These are phyloP conservation scores for Penicillium cosmopolitanum DNA, from an alignment of 495 filamentous ascomycete species.

Conservation along the genomic window DNA sequence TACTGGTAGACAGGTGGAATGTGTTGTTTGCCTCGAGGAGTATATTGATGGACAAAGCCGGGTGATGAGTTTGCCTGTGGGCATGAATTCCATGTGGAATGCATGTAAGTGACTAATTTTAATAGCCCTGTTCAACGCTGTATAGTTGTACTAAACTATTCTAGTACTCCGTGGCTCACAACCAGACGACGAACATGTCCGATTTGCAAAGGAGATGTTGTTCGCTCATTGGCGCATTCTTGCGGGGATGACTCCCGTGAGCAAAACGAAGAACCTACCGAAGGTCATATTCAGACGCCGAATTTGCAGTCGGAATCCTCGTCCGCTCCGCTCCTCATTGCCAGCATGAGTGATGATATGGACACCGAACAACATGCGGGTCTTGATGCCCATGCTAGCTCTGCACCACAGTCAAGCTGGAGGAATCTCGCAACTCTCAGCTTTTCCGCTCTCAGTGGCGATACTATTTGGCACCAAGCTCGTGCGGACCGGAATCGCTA, in stretches of 20 bases:
- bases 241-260: constrained; percentile 53
- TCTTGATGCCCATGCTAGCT: constrained; percentile 42
- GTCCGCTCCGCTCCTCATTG: constrained; percentile 52
- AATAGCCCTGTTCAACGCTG: background rate
- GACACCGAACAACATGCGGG: constrained; percentile 49
- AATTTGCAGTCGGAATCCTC: constrained; percentile 41
- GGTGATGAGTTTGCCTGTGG: constrained; percentile 98
- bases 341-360: constrained; percentile 33
- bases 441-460: constrained; percentile 54
- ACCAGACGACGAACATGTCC: constrained; percentile 94
- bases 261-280: constrained; percentile 47
- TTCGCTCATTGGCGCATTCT: constrained; percentile 59
- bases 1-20: constrained; percentile 86
- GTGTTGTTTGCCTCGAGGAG: constrained; percentile 97
- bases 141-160: constrained; percentile 14
- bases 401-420: constrained; percentile 44
- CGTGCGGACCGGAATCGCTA: constrained; percentile 49
- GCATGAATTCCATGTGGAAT: constrained; percentile 96
- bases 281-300: constrained; percentile 30
- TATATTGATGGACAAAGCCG: constrained; percentile 92
- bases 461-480: constrained; percentile 54
- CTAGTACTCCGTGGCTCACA: constrained; percentile 95
- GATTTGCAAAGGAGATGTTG: constrained; percentile 97
- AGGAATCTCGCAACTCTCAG: constrained; percentile 48
- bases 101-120: constrained; percentile 78